Base-by-base conservation (phyloP, 768 basidiomycete species). In the Mycena kentingensis region DNA sequence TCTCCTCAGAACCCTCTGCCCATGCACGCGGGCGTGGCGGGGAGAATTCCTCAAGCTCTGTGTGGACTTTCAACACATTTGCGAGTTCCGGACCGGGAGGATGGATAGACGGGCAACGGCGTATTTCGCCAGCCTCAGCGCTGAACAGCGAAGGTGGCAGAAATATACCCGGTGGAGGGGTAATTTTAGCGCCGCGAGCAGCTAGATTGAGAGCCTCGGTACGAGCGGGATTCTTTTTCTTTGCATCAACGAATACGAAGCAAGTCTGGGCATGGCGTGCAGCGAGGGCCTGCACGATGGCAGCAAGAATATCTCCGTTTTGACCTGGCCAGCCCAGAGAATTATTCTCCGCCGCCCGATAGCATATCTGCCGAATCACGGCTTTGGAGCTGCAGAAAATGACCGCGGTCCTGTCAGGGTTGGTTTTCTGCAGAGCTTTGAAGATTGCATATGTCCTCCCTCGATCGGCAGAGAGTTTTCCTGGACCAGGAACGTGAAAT, bases 321-420 rank as follows among this genome's bases (percentile, higher is more conserved):
- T 26, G 13, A 1, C 44, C 44, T 16, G 51, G 51, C 51, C 49
- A 50, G 5, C 49, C 49, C 12, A 42, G 2, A 4, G 13, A 8
- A 11, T n/a, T 22, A 6, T 50, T 42, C 26, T 24, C 34, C 3
- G 49, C 49, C 1, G 49, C 49, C 13, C 16, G 6, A 18, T 50
- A 46, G 29, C 51, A 52, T 12, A 52, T 24, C 16, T 45, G 43
- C 4, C 50, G 29, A 15, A 51, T 44, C 31, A 44, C 42, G 21
- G 28, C 24, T 22, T 51, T 51, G 21, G 51, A 52, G 2, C 43
- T 38, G 19, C 51, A 52, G 21, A 45, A 52, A 3, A 52, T 52
- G 1, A 52, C 35, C 7, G 18, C 36, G 11, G 36, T 37, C 1
- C 36, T 3, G 51, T 46, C 18, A 29, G 18, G 19, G 35, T 37